These are phyloP conservation scores for Leccinum truebloodii DNA, from an alignment of 768 basidiomycete genomes.

Conservation along the genomic window DNA sequence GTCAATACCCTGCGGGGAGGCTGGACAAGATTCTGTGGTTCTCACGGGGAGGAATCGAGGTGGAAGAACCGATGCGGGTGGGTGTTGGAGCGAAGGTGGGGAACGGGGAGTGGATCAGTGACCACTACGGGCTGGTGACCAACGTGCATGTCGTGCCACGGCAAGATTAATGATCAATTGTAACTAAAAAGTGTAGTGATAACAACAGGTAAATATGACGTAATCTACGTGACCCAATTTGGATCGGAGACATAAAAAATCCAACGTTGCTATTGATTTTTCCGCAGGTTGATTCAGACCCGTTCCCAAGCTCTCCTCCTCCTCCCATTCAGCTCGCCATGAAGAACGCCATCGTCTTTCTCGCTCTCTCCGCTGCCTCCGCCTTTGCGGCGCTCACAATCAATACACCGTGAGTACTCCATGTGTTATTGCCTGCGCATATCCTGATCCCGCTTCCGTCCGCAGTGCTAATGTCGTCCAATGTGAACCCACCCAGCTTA, in stretches of 20 bases:
- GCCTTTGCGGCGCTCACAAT: slow-evolving; percentile 50
- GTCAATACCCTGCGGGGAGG: slow-evolving; percentile 49
- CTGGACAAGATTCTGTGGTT: slow-evolving; percentile 70
- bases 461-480: slow-evolving; percentile 47
- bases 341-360: slow-evolving; percentile 43
- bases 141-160: slow-evolving; percentile 31
- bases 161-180: slow-evolving; percentile 15
- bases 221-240: slow-evolving; percentile 19
- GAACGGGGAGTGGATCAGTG: slow-evolving; percentile 56
- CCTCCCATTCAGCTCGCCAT: slow-evolving; percentile 36
- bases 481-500: slow-evolving; percentile 58
- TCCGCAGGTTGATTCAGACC: slow-evolving; percentile 14
- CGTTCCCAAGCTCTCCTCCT: slow-evolving; percentile 13
- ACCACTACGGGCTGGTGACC: slow-evolving; percentile 64
- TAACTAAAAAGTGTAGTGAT: slow-evolving; percentile 11
- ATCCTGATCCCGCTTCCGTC: slow-evolving; percentile 7
- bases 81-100: slow-evolving; percentile 54
- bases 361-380: slow-evolving; percentile 43
- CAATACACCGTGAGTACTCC: slow-evolving; percentile 68
- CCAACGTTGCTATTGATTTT: slow-evolving; percentile 17
- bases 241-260: slow-evolving; percentile 37
- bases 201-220: slow-evolving; percentile 14
- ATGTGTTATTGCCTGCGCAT: neutral
- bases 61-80: slow-evolving; percentile 55
- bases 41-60: slow-evolving; percentile 46